These are phyloP conservation scores for Termitomyces heimii DNA, from an alignment of 768 basidiomycete genomes.

Conservation along the genomic window DNA sequence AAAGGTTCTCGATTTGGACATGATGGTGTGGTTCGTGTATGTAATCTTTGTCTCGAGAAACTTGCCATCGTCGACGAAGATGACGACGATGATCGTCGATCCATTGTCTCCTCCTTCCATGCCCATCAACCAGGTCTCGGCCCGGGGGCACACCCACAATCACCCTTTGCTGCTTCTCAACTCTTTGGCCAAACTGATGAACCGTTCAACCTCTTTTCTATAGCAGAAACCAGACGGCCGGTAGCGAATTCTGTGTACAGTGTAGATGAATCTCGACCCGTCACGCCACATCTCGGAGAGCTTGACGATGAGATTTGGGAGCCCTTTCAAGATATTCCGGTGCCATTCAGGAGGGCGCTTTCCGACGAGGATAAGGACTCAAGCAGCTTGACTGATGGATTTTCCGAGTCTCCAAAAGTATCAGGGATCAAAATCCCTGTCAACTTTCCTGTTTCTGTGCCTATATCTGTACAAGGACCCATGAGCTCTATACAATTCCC, in stretches of 20 bases:
- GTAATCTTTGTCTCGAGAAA: slow-evolving; percentile 93
- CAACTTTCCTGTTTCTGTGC: slow-evolving; percentile 49
- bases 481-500: slow-evolving; percentile 81
- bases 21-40: slow-evolving; percentile 93
- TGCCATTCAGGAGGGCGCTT: slow-evolving; percentile 71
- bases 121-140: slow-evolving; percentile 69
- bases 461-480: slow-evolving; percentile 44
- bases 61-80: slow-evolving; percentile 84
- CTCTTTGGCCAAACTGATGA: slow-evolving; percentile 76
- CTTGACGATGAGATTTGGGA: slow-evolving; percentile 43
- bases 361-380: slow-evolving; percentile 73
- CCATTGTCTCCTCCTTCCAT: slow-evolving; percentile 72
- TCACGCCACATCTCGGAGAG: slow-evolving; percentile 38
- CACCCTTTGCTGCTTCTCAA: slow-evolving; percentile 84
- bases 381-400: slow-evolving; percentile 31
- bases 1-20: slow-evolving; percentile 91
- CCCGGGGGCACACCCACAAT: slow-evolving; percentile 55
- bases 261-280: slow-evolving; percentile 42
- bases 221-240: slow-evolving; percentile 65
- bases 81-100: slow-evolving; percentile 85
- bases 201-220: slow-evolving; percentile 76
- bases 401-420: slow-evolving; percentile 38
- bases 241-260: slow-evolving; percentile 50
- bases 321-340: slow-evolving; percentile 47
- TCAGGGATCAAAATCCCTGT: slow-evolving; percentile 46